Evolutionary conservation across 768 basidiomycete genomes (phyloP), one percentile per base, ranked within the genome.

Genomic region (Calocybe gangraenosa): DNA sequence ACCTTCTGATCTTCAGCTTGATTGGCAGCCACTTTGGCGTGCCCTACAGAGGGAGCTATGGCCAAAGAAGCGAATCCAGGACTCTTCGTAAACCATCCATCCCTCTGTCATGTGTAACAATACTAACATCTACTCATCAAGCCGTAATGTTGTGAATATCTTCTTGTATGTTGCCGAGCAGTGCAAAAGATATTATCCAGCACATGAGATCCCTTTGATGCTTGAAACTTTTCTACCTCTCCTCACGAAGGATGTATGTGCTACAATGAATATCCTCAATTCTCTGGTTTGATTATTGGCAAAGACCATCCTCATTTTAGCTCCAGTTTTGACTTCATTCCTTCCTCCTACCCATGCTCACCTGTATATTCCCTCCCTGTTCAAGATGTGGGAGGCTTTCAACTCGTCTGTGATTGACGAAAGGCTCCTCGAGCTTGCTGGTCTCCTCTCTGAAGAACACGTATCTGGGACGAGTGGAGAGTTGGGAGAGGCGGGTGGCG

Each of bases 11-110:
- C 70, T 92, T 22, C 68, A 79, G 51, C 78, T 92, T 2, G 69
- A 78, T 1, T 92, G 89, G 89, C 51, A 69, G 49, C 82, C 87
- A 9, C 69, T 92, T n/a, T 92, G 90, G 88, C 69, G 76, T 13
- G 67, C 72, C 19, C 63, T 92, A 21, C 73, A 84, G 64, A 85
- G 80, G 60, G 88, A 91, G 53, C 58, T 91, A 0, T 87, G 84
- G 76, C 78, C 79, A 4, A 87, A 85, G 65, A 74, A 75, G 44
- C 72, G 81, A 53, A 68, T 78, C 15, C 68, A 74, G 17, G 82
- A 85, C 49, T 59, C 71, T 19, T 73, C 76, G 82, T 86, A 62
- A 28, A 11, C 25, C 25, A 28, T 56, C 78, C 62, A 9, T 4
- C 17, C 40, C 49, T 42, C 21, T 30, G 21, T 39, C 15, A 33